A percentile compares a stretch with the other conserved stretches of the same genome.
Evolutionary conservation across 1,139 yeast genomes (phyloP).

Genomic region (Lodderomyces parapsilosis): DNA sequence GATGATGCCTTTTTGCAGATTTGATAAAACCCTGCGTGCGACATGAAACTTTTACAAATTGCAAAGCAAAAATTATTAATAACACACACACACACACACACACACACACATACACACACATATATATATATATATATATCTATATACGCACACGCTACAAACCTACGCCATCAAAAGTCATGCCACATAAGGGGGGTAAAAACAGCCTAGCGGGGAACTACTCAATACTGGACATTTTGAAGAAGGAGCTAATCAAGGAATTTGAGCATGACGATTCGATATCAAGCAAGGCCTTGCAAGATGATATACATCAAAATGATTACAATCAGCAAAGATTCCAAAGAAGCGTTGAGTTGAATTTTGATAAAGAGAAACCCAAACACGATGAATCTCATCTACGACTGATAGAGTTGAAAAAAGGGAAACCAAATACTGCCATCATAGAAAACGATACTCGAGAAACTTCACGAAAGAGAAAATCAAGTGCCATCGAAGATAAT

Average conservation of each 20-base stretch:
- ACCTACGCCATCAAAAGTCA: neutral
- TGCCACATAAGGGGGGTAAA: slow-evolving; percentile 10
- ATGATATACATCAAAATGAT: slow-evolving; percentile 20
- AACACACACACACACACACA: too few relatives aligned
- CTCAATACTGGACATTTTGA: slow-evolving; percentile 30
- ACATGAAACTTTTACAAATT: too few relatives aligned
- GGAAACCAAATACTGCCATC: slow-evolving; percentile 19
- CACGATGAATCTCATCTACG: slow-evolving; percentile 38
- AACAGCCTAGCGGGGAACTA: slow-evolving; percentile 29
- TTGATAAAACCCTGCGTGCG: too few relatives aligned
- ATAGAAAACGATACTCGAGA: slow-evolving; percentile 16
- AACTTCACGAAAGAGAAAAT: slow-evolving; percentile 21
- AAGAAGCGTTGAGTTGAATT: slow-evolving; percentile 24
- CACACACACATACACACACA: too few relatives aligned
- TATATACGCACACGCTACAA: too few relatives aligned
- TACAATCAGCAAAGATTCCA: slow-evolving; percentile 23
- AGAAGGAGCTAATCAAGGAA: slow-evolving; percentile 26
- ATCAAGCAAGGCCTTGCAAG: slow-evolving; percentile 19
- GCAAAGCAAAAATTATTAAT: too few relatives aligned
- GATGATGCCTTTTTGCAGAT: too few relatives aligned
- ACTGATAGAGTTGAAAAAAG: slow-evolving; percentile 31
- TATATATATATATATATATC: too few relatives aligned
- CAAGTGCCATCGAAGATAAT: slow-evolving; percentile 18
- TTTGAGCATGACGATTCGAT: slow-evolving; percentile 21
- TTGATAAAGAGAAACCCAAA: slow-evolving; percentile 25